Evolutionary conservation across 2,329 filamentous ascomycete species (phyloP).

Genomic region (Sclerotinia spermophila): DNA sequence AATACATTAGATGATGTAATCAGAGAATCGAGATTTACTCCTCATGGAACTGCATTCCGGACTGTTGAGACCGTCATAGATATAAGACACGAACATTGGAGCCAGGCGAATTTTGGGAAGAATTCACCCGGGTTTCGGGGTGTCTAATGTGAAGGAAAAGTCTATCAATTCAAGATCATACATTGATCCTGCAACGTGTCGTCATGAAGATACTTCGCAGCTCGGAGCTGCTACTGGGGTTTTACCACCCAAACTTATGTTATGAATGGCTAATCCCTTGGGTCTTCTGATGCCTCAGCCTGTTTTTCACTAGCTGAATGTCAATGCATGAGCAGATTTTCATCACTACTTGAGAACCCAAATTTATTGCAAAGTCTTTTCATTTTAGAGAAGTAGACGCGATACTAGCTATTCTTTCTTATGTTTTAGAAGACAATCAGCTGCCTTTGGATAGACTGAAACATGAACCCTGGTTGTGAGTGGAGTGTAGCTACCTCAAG

Average conservation of each 20-base stretch:
- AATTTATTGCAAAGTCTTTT: neutral
- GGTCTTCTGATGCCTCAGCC: neutral
- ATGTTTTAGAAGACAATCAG: neutral
- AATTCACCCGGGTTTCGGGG: accelerated
- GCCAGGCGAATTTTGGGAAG: neutral
- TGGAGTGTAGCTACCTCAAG: no score
- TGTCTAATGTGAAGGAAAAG: neutral
- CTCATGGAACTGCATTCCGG: no score
- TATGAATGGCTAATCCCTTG: neutral
- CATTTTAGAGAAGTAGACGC: neutral
- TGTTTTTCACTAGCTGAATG: neutral
- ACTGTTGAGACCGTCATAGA: neutral
- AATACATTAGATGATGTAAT: neutral
- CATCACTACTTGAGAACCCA: neutral
- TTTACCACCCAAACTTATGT: neutral
- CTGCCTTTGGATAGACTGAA: neutral
- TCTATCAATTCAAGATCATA: neutral
- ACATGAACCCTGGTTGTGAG: neutral
- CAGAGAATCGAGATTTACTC: accelerated
- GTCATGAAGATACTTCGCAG: neutral
- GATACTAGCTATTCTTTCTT: neutral
- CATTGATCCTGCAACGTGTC: neutral
- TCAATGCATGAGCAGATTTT: neutral
- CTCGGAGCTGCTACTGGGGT: no score
- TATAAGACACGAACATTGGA: neutral